Conservation (phyloP, 495 filamentous ascomycete species). For the Parmelia sp. region DNA sequence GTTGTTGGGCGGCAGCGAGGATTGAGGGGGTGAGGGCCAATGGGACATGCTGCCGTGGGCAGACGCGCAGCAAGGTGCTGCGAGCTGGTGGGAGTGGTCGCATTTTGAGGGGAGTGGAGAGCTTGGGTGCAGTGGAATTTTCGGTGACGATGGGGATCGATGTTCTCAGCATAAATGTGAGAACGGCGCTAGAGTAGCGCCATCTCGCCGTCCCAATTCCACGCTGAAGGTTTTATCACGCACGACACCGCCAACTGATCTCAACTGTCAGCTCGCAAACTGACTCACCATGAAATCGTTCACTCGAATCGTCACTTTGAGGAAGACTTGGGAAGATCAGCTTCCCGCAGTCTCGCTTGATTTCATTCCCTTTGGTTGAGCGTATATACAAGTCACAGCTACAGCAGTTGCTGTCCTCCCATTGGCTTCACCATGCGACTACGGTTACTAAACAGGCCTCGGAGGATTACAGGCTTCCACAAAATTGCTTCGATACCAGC, state of each 20-base stretch:
- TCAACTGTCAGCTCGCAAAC: not conserved
- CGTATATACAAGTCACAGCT: not conserved
- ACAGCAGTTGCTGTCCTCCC: not conserved
- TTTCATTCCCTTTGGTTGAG: not conserved
- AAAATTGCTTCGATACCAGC: slow-evolving; percentile 57
- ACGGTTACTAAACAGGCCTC: not conserved
- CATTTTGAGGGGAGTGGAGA: slow-evolving; percentile 34
- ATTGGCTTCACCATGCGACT: slow-evolving; percentile 5
- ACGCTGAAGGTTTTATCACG: slow-evolving; percentile 9
- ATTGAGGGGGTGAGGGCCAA: slow-evolving; percentile 21
- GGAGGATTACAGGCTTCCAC: slow-evolving; percentile 26
- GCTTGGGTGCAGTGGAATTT: not conserved
- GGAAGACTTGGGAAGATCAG: not conserved
- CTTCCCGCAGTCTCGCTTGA: not conserved
- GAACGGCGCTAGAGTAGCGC: slow-evolving; percentile 4
- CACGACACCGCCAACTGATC: not conserved
- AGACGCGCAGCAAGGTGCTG: slow-evolving; percentile 44
- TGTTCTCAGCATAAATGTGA: not conserved
- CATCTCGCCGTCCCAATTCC: slow-evolving; percentile 4
- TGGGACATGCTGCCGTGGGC: slow-evolving; percentile 44
- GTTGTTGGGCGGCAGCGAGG: slow-evolving; percentile 41
- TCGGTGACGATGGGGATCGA: not conserved
- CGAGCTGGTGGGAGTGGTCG: slow-evolving; percentile 44
- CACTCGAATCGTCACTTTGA: not conserved
- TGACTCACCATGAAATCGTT: not conserved